Conservation (phyloP, 192 early-diverging fungal species). For the Coemansia sp. region DNA sequence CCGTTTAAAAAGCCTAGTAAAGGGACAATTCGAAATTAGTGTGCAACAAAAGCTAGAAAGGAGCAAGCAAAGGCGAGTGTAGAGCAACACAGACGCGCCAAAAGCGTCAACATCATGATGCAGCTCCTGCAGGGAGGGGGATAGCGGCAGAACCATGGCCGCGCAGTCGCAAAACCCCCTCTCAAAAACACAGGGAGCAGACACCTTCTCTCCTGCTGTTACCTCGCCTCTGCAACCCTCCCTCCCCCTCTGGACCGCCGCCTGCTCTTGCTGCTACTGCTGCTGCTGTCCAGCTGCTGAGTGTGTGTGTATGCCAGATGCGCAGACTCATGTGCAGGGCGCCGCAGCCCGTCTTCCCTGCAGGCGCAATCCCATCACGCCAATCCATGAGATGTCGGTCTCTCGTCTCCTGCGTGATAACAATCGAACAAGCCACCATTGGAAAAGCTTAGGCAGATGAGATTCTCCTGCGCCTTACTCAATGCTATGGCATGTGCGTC, state of each 20-base stretch:
- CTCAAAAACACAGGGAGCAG: background rate
- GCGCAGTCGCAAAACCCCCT: background rate
- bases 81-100: background rate
- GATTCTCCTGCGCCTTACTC: too few species aligned
- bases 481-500: background rate
- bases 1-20: background rate
- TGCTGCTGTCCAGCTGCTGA: background rate
- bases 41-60: background rate
- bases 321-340: background rate
- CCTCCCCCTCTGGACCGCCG: background rate
- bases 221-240: background rate
- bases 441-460: too few species aligned
- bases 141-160: background rate
- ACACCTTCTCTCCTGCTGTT: background rate
- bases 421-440: background rate
- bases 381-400: too few species aligned
- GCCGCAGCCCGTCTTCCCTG: background rate
- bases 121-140: background rate
- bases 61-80: background rate
- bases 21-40: background rate
- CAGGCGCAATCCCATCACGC: background rate
- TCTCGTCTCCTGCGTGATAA: background rate
- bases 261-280: background rate
- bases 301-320: background rate
- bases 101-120: background rate